Evolutionary conservation across 2,329 filamentous ascomycete genomes (phyloP).

Genomic region (Sphaerulina populicola): DNA sequence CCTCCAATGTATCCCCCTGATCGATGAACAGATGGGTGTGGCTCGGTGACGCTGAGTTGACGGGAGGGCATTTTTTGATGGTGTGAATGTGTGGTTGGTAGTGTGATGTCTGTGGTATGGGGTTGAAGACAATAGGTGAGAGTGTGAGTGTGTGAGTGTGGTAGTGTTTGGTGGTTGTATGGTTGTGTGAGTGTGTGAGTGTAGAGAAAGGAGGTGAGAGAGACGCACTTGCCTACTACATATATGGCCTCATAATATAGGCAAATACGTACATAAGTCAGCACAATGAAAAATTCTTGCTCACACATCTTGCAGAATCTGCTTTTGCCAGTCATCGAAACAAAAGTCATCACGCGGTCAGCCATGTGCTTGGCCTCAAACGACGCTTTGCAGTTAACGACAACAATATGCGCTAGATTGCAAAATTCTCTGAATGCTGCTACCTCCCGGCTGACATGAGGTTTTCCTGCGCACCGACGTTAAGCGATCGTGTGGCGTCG

Average conservation of each 20-base stretch:
- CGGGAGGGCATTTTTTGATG: conserved; percentile 29
- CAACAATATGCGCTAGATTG: conserved; percentile 1
- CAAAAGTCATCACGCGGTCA: conserved; percentile 17
- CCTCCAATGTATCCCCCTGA: conserved; percentile 41
- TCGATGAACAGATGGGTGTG: conserved; percentile 51
- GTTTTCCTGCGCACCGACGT: conserved; percentile 1
- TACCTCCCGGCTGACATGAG: neutral
- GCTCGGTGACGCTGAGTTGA: conserved; percentile 51
- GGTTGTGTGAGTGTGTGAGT: conserved; percentile 2
- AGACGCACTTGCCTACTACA: conserved; percentile 9
- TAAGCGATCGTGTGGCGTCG: conserved; percentile 8
- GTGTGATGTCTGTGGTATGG: conserved; percentile 4
- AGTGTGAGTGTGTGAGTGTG: neutral
- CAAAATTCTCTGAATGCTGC: conserved; percentile 2
- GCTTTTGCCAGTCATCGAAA: conserved; percentile 9
- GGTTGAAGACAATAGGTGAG: neutral
- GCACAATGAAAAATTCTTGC: neutral
- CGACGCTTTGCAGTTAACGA: conserved; percentile 19
- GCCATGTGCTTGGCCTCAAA: conserved; percentile 9
- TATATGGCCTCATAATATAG: conserved; percentile 4
- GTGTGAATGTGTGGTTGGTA: conserved; percentile 6
- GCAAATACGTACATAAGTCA: too few relatives aligned
- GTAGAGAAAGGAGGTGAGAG: conserved; percentile 5
- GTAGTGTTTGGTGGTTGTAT: neutral
- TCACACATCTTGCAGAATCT: conserved; percentile 4